Evolutionary conservation across 1,139 yeast species (phyloP).

Genomic region (Lodderomyces parapsilosis): DNA sequence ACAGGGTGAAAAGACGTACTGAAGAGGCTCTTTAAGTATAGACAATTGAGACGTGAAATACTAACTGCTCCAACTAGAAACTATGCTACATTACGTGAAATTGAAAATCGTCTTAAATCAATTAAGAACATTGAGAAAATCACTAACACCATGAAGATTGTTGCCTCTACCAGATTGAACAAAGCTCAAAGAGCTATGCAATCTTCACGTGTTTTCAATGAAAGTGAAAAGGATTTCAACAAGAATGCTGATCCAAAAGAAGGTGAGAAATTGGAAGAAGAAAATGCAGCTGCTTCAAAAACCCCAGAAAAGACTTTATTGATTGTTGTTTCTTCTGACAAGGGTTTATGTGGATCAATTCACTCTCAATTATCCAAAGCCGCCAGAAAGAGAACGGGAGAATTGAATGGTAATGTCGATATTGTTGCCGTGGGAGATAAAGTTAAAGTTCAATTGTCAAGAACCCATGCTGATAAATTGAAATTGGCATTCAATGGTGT

Average conservation of each 20-base stretch:
- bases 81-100: slow-evolving; percentile 98
- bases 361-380: slow-evolving; percentile 93
- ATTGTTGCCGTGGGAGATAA: slow-evolving; percentile 92
- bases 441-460: slow-evolving; percentile 80
- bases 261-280: slow-evolving; percentile 23
- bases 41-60: slow-evolving; percentile 8
- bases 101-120: slow-evolving; percentile 96
- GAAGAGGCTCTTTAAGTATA: too few species aligned
- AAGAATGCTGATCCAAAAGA: slow-evolving; percentile 76
- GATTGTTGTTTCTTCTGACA: slow-evolving; percentile 91
- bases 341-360: slow-evolving; percentile 98
- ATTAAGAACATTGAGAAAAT: slow-evolving; percentile 98
- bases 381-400: slow-evolving; percentile 65
- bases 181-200: slow-evolving; percentile 96
- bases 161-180: slow-evolving; percentile 94
- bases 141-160: slow-evolving; percentile 99
- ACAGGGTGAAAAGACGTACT: too few species aligned
- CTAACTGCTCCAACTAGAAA: slow-evolving; percentile 49
- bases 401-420: slow-evolving; percentile 68
- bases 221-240: slow-evolving; percentile 77
- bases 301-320: slow-evolving; percentile 56
- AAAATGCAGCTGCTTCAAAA: slow-evolving; percentile 42
- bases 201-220: slow-evolving; percentile 82
- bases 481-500: slow-evolving; percentile 82
- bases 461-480: slow-evolving; percentile 73